Base-by-base conservation (phyloP, 2,329 filamentous ascomycete species). In the Blastomyces emzantsi region DNA sequence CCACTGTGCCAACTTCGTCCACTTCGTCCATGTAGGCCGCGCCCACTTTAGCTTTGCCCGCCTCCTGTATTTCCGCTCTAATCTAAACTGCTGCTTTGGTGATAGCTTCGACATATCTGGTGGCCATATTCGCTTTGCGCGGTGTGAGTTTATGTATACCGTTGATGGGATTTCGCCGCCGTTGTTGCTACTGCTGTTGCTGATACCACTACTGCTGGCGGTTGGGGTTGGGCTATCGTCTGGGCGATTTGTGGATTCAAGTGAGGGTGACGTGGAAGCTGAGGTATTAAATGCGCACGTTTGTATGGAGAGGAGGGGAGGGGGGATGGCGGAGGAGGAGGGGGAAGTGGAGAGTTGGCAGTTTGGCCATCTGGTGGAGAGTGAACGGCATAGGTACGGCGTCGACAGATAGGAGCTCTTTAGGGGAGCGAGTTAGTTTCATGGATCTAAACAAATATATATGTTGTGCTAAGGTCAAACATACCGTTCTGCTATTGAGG, bases 81-180 rank as follows among this genome's bases (percentile, higher is more conserved):
- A 81, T n/a, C 83, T 81, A 76, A 88, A 87, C 70, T 88, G 84
- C 70, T 88, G 84, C 71, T 84, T 86, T n/a, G 79, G 77, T 1
- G 85, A 84, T 60, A 88, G 77, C 67, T 84, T 81, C 63, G 77
- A 76, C 74, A 88, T 84, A 71, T 87, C 83, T 7, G 86, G 86
- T 52, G 86, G 86, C 86, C 86, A 89, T 73, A 77, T 76, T 65
- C 82, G 82, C 73, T 86, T 85, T 47, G 83, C 83, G 66, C 77
- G 80, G 75, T 83, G 87, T 28, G 81, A 82, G 68, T 85, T 87
- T 67, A 78, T 81, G 62, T 79, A 74, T 67, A 78, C 68, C n/a
- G 70, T 64, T 41, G 41, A 33, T 51, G 45, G 41, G 9, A 7
- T 57, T 25, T 62, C 55, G 25, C 55, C 30, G 13, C 25, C 58